Base-by-base conservation (phyloP, 306 rosid genomes). In the Morella rubra region DNA sequence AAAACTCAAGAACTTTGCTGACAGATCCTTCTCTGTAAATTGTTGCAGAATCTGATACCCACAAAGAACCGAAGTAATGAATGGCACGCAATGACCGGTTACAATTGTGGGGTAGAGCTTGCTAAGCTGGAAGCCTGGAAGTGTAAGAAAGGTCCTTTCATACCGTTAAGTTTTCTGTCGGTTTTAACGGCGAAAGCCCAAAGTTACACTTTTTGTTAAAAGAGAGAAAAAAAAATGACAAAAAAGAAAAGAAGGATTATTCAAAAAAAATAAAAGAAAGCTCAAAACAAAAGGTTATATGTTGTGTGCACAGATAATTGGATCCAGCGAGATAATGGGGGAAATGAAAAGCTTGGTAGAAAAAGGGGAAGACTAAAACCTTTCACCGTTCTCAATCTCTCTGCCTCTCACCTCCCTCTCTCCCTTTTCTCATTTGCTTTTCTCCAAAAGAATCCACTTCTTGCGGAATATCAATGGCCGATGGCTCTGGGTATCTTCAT, bases 41-140 rank as follows among this genome's bases (percentile, higher is more conserved):
- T 82, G 64, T 71, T 77, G 93, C 82, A 84, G 97, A 89, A 91
- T 84, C 85, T 73, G 93, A 85, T 87, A 52, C 93, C 78, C 80
- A 72, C 69, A 37, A 56, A 73, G 77, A 73, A 79, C 80, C 62
- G 37, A 82, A 83, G 76, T 69, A 69, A 71, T 52, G n/a, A 52
- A 72, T 79, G 69, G 80, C 74, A 79, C 51, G 16, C 62, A 74
- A 64, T 83, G 49, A 6, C 74, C 12, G 71, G 55, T 42, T 79
- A 40, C 76, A 66, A 52, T 10, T 32, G 74, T 76, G 50, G 24
- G 54, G 44, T 74, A 62, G 73, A 50, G 46, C 44, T 79, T 62
- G 58, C 59, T 81, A 72, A 73, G 58, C 37, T 27, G 32, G 32
- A 27, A 27, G 32, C 32, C 32, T 27, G 37, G 37, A 32, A 80